phyloP scores from a whole-genome alignment of 2,329 filamentous ascomycete genomes.

The Fusarium goolgardi region DNA sequence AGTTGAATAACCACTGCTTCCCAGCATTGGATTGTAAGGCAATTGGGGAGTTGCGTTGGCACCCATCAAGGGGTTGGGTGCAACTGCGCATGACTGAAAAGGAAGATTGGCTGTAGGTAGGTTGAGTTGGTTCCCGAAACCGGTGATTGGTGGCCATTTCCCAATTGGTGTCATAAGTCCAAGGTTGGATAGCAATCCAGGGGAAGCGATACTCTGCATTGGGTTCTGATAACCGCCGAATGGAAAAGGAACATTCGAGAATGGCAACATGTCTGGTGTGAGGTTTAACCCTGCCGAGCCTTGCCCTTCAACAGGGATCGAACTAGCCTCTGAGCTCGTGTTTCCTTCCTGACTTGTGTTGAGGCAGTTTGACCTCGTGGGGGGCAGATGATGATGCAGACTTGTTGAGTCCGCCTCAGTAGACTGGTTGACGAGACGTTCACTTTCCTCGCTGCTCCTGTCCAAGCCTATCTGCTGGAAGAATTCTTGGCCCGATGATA shows the following conservation, averaged over 20 bases:
- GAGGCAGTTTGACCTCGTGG: neutral
- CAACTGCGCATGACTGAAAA: slow-evolving; percentile 9
- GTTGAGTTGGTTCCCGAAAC: slow-evolving; percentile 10
- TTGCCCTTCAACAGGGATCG: neutral
- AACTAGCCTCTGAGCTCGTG: neutral
- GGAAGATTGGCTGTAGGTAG: neutral
- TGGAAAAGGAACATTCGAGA: neutral
- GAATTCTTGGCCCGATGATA: neutral
- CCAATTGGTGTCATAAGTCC: neutral
- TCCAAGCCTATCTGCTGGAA: neutral
- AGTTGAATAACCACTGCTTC: neutral
- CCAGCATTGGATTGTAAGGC: slow-evolving; percentile 7
- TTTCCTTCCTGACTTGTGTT: neutral
- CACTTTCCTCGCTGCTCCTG: neutral
- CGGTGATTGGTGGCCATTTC: neutral
- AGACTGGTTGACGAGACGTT: neutral
- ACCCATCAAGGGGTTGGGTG: neutral
- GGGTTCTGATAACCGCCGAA: slow-evolving; percentile 2
- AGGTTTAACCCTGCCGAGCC: neutral
- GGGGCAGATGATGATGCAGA: neutral
- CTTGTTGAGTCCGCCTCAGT: neutral
- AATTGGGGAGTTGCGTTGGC: slow-evolving; percentile 1
- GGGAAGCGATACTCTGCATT: neutral
- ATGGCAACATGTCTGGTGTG: neutral
- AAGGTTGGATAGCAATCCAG: slow-evolving; percentile 21